Conservation (phyloP, 768 basidiomycete genomes). For the Lactifluus volemus region DNA sequence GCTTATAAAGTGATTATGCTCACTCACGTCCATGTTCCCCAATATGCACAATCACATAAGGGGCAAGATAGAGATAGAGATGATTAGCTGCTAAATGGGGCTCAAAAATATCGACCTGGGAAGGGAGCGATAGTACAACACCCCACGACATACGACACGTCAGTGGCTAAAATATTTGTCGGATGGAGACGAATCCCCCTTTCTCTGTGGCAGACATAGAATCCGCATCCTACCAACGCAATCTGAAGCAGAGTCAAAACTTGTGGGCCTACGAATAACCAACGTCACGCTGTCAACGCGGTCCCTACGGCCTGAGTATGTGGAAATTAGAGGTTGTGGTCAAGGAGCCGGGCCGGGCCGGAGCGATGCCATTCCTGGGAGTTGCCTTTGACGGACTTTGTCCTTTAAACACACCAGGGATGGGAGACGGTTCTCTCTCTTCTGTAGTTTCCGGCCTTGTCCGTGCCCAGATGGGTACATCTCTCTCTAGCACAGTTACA, state of each 20-base stretch:
- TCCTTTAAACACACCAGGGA: slow-evolving; percentile 12
- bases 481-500: slow-evolving; percentile 46
- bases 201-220: too few species aligned
- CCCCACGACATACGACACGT: not conserved
- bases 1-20: too few species aligned
- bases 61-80: not conserved
- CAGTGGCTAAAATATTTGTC: not conserved
- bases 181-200: not conserved
- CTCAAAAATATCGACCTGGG: not conserved
- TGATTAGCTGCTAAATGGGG: not conserved
- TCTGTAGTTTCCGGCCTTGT: slow-evolving; percentile 79
- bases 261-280: too few species aligned
- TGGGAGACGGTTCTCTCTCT: slow-evolving; percentile 55
- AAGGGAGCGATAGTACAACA: not conserved
- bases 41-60: not conserved
- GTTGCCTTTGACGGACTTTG: too few species aligned
- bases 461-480: slow-evolving; percentile 66
- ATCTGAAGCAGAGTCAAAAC: too few species aligned
- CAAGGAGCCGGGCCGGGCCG: not conserved
- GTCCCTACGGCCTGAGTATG: too few species aligned
- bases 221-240: too few species aligned
- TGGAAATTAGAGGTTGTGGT: too few species aligned
- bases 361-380: not conserved
- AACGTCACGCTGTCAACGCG: too few species aligned
- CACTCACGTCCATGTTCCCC: not conserved